Conservation (phyloP, 371 early-diverging fungal genomes). For the Batrachochytrium dendrobatidis region DNA sequence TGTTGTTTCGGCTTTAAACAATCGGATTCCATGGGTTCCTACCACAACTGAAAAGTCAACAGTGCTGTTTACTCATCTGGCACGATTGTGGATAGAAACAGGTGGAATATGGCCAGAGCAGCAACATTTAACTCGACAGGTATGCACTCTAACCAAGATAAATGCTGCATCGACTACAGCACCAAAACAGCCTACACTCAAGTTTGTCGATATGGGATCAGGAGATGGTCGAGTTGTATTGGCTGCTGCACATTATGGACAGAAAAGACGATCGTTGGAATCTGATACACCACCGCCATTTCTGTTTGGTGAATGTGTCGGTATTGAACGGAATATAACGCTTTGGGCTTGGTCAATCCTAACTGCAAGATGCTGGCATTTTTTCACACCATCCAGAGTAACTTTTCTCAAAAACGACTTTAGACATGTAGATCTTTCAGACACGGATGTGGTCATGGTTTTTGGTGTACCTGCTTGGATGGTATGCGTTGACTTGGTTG, state of each 20-base stretch:
- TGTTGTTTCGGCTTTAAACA: not conserved
- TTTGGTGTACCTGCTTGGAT: conserved; percentile 3
- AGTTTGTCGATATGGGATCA: conserved; percentile 1
- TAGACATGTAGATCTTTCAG: not conserved
- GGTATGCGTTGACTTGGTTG: not conserved
- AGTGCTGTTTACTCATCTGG: not conserved
- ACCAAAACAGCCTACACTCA: not conserved
- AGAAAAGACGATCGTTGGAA: not conserved
- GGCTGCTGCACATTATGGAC: not conserved
- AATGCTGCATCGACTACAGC: not conserved
- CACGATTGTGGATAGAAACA: not conserved
- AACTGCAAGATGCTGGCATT: not conserved
- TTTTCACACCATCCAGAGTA: not conserved
- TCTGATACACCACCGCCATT: not conserved
- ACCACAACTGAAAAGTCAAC: not conserved
- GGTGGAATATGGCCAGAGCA: not conserved
- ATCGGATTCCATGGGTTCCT: not conserved
- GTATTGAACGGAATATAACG: conserved; percentile 1
- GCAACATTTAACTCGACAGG: conserved; percentile 2
- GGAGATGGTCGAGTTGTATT: conserved; percentile 3
- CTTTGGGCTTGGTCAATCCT: not conserved
- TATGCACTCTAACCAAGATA: too few relatives aligned
- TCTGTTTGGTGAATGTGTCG: not conserved
- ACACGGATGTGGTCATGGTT: conserved; percentile 2
- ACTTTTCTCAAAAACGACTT: conserved; percentile 4